Evolutionary conservation across 2,329 filamentous ascomycete genomes (phyloP), one percentile per base, ranked within the genome.

Genomic region (Leptodontidium sp.): DNA sequence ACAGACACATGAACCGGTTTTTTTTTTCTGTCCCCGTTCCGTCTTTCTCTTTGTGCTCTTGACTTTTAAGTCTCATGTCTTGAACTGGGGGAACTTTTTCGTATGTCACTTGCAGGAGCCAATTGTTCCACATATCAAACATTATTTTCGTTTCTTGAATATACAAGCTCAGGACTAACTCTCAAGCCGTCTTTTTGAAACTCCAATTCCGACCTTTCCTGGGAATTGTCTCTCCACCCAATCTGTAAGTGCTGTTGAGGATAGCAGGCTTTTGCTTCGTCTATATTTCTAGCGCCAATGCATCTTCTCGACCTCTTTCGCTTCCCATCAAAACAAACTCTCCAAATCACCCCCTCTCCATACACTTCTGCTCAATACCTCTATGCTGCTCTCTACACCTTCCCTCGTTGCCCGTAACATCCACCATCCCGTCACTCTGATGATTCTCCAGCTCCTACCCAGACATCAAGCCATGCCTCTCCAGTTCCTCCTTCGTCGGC

Each of bases 401-500:
- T 12, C 64, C 71, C 29, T 71, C 70, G 14, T 71, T 35, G 4
- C 68, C 69, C 29, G 38, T 61, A 35, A 62, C 65, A 32, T 72
- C 68, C 11, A 72, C 71, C 71, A 74, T 69, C 4, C 69, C 72
- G 29, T 32, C 47, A 29, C 43, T 57, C 26, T 63, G 43, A n/a
- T 59, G 32, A 5, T 24, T 66, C 45, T 65, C 64, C 45, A 70
- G n/a, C 21, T 68, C 59, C 53, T 66, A 55, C 38, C 32, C 70
- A 32, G 66, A 65, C 62, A 40, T 40, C 53, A 67, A 49, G 15
- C 71, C 72, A 68, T 74, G 69, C 45, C 29, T 59, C n/a, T 76
- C 74, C 64, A 79, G 61, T 15, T 79, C 74, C 43, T 78, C 77
- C 53, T 76, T 76, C 6, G 72, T 77, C 12, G 82, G 83, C 52